These are phyloP conservation scores for Botrytis paeoniae DNA, from an alignment of 2,329 filamentous ascomycete species.

Conservation along the genomic window DNA sequence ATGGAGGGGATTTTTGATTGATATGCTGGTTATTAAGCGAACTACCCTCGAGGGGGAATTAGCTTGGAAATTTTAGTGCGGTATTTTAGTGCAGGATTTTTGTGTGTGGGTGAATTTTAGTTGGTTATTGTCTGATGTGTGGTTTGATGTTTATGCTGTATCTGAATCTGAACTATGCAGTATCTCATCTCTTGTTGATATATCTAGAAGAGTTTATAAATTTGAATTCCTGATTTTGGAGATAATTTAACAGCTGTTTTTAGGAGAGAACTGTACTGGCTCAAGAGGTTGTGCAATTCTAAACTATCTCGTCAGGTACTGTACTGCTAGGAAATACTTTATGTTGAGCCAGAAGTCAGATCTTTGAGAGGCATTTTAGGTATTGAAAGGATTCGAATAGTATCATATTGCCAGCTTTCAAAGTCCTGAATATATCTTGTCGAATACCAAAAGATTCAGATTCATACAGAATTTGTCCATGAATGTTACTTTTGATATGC, in stretches of 20 bases:
- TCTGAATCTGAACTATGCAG: neutral
- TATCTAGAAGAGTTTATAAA: no score
- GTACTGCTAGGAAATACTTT: neutral
- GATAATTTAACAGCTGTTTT: rapidly evolving
- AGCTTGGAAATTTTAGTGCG: neutral
- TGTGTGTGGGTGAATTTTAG: no score
- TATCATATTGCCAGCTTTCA: no score
- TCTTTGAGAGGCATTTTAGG: neutral
- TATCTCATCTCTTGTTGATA: neutral
- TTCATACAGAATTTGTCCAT: no score
- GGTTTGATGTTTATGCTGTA: neutral
- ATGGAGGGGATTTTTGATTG: neutral
- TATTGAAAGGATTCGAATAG: neutral
- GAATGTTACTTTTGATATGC: neutral
- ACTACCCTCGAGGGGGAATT: neutral
- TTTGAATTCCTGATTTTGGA: neutral
- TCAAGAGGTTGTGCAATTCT: neutral
- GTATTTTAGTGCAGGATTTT: neutral
- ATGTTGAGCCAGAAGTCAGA: neutral
- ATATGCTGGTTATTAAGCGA: neutral
- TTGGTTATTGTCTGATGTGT: neutral
- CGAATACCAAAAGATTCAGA: neutral
- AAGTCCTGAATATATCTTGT: neutral
- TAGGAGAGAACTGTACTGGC: neutral
- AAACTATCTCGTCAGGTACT: neutral